Evolutionary conservation across 306 rosid genomes (phyloP), one percentile per base, ranked within the genome.

Genomic region (Sechiopsis laciniata): DNA sequence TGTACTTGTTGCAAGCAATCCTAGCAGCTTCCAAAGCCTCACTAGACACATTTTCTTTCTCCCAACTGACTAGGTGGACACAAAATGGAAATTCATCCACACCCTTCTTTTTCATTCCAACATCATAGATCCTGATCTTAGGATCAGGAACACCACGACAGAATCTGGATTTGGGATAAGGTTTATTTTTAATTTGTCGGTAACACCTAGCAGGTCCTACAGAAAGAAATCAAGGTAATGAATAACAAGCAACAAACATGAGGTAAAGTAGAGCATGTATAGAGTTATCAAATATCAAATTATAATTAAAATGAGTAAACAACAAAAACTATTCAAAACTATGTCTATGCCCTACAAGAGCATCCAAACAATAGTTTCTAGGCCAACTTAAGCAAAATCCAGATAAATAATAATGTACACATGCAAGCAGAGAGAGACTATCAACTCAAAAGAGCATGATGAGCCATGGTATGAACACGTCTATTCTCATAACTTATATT

Each of bases 161-260:
- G 29, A 66, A 66, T 20, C 72, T 45, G 10, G 72, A 66, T 45
- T 66, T 66, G 0, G 72, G 72, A 66, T 66, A 66, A 8, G 72
- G 72, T 29, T 66, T 66, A 1, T 66, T 66, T 12, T 66, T 66
- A 66, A 66, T 66, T 20, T 66, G 72, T 35, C 72, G 29, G 54
- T 66, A 66, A 66, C 72, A 66, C 17, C 72, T 66, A 10, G 72
- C 72, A 45, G 72, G 72, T 66, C 72, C 72, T 66, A 20, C 55
- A 66, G 21, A 42, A 17, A 42, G n/a, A 19, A 42, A 19, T 0
- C 10, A 66, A 6, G 17, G 10, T 5, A 66, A 66, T 66, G 72
- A 66, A 45, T 40, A 66, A 42, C 32, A 42, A 5, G 54, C 32
- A 45, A 5, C n/a, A 40, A 10, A 4, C 29, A 17, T 19, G 10